Evolutionary conservation across 768 basidiomycete species (phyloP).

Genomic region (Amanita exitialis): DNA sequence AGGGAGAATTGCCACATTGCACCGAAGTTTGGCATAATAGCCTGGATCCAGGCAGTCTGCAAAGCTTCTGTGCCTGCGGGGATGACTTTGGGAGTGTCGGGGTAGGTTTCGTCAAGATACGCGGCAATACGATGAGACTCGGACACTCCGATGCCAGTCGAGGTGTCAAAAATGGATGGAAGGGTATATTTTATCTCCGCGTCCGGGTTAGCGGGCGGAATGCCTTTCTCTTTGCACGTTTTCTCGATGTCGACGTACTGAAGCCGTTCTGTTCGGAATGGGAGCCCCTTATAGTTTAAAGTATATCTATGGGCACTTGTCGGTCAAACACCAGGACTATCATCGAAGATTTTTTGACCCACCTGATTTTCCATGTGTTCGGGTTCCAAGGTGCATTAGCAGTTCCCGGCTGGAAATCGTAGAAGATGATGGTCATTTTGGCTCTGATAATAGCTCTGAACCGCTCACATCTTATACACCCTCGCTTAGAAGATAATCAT

Average conservation of each 20-base stretch:
- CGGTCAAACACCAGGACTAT: constrained; percentile 14
- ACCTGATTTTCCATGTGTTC: constrained; percentile 38
- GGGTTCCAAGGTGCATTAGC: constrained; percentile 27
- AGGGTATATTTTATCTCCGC: constrained; percentile 24
- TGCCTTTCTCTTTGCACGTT: constrained; percentile 23
- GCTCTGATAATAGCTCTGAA: neutral
- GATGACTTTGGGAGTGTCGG: constrained; percentile 22
- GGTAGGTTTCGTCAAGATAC: constrained; percentile 31
- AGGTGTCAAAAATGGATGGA: constrained; percentile 29
- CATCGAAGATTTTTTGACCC: constrained; percentile 29
- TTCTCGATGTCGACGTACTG: constrained; percentile 29
- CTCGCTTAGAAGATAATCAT: neutral
- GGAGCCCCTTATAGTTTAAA: constrained; percentile 21
- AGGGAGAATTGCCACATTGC: constrained; percentile 11
- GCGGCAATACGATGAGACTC: constrained; percentile 29
- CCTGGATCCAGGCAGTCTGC: constrained; percentile 8
- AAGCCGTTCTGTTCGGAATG: constrained; percentile 29
- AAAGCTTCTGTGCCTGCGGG: constrained; percentile 16
- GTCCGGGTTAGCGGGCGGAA: constrained; percentile 18
- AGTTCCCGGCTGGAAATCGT: constrained; percentile 31
- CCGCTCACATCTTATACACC: neutral
- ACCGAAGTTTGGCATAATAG: neutral
- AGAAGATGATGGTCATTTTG: constrained; percentile 21
- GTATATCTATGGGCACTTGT: constrained; percentile 9
- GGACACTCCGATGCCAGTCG: constrained; percentile 19